These are phyloP conservation scores for Amanita pallidorosea DNA, from an alignment of 768 basidiomycete species.

Conservation along the genomic window DNA sequence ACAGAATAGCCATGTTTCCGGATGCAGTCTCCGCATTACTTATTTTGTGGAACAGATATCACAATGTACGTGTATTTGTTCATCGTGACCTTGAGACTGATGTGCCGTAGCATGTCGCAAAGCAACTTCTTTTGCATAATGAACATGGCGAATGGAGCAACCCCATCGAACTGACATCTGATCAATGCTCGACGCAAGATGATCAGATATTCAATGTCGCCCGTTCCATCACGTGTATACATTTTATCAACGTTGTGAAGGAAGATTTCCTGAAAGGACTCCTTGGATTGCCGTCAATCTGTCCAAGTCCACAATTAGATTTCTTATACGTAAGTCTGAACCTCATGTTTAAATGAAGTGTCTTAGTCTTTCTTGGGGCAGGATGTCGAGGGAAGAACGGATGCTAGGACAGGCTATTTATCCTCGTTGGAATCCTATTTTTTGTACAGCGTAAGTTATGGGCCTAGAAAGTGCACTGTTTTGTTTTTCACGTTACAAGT, in stretches of 20 bases:
- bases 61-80: slow-evolving; percentile 14
- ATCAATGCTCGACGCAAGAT: slow-evolving; percentile 10
- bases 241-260: slow-evolving; percentile 16
- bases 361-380: background rate
- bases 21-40: slow-evolving; percentile 11
- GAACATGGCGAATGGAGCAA: slow-evolving; percentile 12
- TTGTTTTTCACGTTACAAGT: background rate
- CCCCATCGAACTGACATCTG: background rate
- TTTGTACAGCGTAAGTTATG: slow-evolving; percentile 10
- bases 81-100: background rate
- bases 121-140: slow-evolving; percentile 11
- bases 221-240: slow-evolving; percentile 14
- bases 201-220: slow-evolving; percentile 17
- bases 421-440: slow-evolving; percentile 11
- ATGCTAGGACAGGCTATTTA: slow-evolving; percentile 8
- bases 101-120: slow-evolving; percentile 10
- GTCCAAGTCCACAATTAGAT: slow-evolving; percentile 9
- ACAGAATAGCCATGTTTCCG: slow-evolving; percentile 8
- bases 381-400: slow-evolving; percentile 5
- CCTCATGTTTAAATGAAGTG: background rate
- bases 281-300: slow-evolving; percentile 12
- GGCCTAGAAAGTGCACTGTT: background rate
- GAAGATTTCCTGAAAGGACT: slow-evolving; percentile 17
- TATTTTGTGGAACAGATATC: slow-evolving; percentile 15
- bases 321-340: slow-evolving; percentile 7